Evolutionary conservation across 1,284 basidiomycete species (phyloP), one percentile per base, ranked within the genome.

Genomic region (Malassezia yamatoensis): DNA sequence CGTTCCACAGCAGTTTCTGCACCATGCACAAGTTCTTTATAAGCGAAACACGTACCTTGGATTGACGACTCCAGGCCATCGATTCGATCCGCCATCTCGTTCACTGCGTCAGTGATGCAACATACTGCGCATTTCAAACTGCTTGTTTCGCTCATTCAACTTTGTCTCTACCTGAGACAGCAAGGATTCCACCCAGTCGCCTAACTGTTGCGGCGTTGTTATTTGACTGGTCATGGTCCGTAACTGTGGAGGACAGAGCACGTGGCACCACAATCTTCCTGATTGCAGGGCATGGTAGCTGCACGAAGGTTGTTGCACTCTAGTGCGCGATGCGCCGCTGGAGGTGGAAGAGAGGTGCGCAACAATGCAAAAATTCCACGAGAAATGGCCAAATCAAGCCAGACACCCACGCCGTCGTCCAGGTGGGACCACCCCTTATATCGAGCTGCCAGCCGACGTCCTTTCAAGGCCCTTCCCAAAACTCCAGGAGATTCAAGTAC

Each of bases 101-200:
- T 67, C 69, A 73, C 70, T 73, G 60, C 37, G 36, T 20, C 16
- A 13, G 13, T 8, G 3, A 29, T 6, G 1, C 12, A 11, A 68
- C 70, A 58, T 59, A 73, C 70, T 73, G 5, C 71, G 49, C 2
- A 55, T 45, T 33, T 60, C 62, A 12, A 73, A 66, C 38, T 72
- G 68, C 16, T 58, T 58, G 39, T 63, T 66, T 58, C 68, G 66
- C 39, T 63, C 64, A 11, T 65, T 64, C 36, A 72, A 67, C 10
- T 67, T 49, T n/a, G 53, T 53, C 51, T 72, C 70, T 24, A 74
- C 61, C 41, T 68, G 62, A 29, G 59, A 47, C 5, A 72, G 52
- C 5, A 72, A 60, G 13, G 60, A 63, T 29, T 74, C 71, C 15
- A 74, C 70, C 71, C 71, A 74, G 37, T 74, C 70, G 37, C 66